These are phyloP conservation scores for Syzygium jambos DNA, from an alignment of 345 rosid species.

Conservation along the genomic window DNA sequence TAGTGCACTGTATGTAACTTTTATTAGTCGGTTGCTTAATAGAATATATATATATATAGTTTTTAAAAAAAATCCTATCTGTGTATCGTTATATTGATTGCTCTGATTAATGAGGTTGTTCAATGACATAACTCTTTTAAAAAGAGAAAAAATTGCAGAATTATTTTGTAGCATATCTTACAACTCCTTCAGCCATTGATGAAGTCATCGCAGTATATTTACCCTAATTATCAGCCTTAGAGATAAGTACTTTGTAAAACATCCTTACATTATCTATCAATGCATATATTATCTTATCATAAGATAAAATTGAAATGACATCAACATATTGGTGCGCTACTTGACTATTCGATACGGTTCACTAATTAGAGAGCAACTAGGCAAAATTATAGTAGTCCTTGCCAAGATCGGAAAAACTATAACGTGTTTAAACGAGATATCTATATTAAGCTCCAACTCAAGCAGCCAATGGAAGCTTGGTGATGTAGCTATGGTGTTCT, in stretches of 20 bases:
- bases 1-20: no score
- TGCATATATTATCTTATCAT: not conserved
- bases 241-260: not conserved
- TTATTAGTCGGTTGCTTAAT: no score
- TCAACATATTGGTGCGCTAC: not conserved
- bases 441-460: not conserved
- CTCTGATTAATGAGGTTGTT: no score
- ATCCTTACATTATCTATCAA: not conserved
- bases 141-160: not conserved
- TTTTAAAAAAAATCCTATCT: no score
- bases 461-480: not conserved
- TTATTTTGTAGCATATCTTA: not conserved
- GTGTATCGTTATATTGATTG: no score
- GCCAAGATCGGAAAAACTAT: not conserved
- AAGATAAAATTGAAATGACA: not conserved
- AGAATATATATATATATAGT: no score
- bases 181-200: not conserved
- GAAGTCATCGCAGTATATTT: not conserved
- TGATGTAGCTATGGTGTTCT: not conserved
- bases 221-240: not conserved
- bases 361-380: not conserved
- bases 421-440: not conserved
- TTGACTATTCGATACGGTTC: not conserved
- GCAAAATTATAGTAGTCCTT: not conserved
- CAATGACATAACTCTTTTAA: not conserved